Percentiles rank a stretch among this genome's conserved stretches.
Conservation (phyloP, 768 basidiomycete species). For the Leccinum obscurum region DNA sequence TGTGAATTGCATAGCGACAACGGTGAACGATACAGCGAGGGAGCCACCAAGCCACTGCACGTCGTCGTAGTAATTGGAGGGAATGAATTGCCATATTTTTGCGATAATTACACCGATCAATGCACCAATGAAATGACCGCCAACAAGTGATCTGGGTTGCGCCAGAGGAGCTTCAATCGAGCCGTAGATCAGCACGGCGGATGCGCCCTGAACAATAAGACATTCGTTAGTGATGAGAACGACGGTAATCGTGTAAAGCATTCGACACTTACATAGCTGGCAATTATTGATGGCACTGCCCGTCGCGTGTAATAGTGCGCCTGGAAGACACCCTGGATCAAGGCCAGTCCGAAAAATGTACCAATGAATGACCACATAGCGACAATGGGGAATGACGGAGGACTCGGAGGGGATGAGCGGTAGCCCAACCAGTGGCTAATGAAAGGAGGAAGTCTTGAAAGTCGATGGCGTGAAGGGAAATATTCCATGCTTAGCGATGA, state of each 20-base stretch:
- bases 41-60: slow-evolving; percentile 41
- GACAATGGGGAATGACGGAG: slow-evolving; percentile 1
- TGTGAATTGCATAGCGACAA: slow-evolving; percentile 55
- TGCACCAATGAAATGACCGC: slow-evolving; percentile 43
- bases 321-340: slow-evolving; percentile 52
- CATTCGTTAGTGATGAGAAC: neutral
- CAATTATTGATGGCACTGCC: slow-evolving; percentile 32
- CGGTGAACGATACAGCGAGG: slow-evolving; percentile 41
- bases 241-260: neutral
- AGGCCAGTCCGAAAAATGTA: slow-evolving; percentile 48
- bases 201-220: slow-evolving; percentile 43
- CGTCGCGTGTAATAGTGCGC: slow-evolving; percentile 47
- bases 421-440: slow-evolving; percentile 18
- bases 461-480: neutral
- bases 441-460: slow-evolving; percentile 1
- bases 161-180: slow-evolving; percentile 53
- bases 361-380: slow-evolving; percentile 50
- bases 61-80: slow-evolving; percentile 44
- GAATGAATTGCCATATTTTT: slow-evolving; percentile 49
- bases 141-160: slow-evolving; percentile 52
- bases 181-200: slow-evolving; percentile 55
- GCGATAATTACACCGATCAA: slow-evolving; percentile 49
- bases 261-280: slow-evolving; percentile 20
- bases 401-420: slow-evolving; percentile 9
- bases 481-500: neutral